Evolutionary conservation across 805 yeast genomes (phyloP).

Genomic region (Metschnikowia amazonensis): DNA sequence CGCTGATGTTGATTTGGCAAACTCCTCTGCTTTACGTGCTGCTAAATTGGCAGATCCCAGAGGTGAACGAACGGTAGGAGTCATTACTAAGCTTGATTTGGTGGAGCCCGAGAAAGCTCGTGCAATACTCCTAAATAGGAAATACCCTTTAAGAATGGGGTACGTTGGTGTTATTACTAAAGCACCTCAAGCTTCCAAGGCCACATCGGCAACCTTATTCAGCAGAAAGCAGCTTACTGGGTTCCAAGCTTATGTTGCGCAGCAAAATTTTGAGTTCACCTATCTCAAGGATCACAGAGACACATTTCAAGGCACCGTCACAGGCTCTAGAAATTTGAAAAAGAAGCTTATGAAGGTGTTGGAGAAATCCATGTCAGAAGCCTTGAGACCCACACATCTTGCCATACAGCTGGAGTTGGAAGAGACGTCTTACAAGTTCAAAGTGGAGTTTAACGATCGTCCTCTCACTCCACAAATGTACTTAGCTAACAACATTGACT

Average conservation of each 20-base stretch:
- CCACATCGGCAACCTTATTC: conserved; percentile 37
- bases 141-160: conserved; percentile 92
- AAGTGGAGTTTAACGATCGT: conserved; percentile 95
- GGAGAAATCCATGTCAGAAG: conserved; percentile 86
- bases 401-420: conserved; percentile 88
- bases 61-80: conserved; percentile 96
- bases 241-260: conserved; percentile 61
- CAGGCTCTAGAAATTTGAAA: conserved; percentile 73
- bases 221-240: conserved; percentile 44
- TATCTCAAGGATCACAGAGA: conserved; percentile 64
- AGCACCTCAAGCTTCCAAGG: conserved; percentile 48
- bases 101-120: conserved; percentile 76
- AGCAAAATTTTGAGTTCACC: conserved; percentile 51
- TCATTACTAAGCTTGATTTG: conserved; percentile 87
- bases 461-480: conserved; percentile 92
- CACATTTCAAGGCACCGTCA: conserved; percentile 58
- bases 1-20: conserved; percentile 97
- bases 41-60: conserved; percentile 85
- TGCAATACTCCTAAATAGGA: conserved; percentile 63
- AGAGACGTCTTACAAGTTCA: conserved; percentile 86
- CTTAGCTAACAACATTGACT: conserved; percentile 85
- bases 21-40: conserved; percentile 90
- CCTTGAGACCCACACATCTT: conserved; percentile 80
- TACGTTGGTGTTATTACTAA: conserved; percentile 97
- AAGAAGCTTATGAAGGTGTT: conserved; percentile 79